Conservation (phyloP, 257 asterid genomes). For the Prunella vulgaris region DNA sequence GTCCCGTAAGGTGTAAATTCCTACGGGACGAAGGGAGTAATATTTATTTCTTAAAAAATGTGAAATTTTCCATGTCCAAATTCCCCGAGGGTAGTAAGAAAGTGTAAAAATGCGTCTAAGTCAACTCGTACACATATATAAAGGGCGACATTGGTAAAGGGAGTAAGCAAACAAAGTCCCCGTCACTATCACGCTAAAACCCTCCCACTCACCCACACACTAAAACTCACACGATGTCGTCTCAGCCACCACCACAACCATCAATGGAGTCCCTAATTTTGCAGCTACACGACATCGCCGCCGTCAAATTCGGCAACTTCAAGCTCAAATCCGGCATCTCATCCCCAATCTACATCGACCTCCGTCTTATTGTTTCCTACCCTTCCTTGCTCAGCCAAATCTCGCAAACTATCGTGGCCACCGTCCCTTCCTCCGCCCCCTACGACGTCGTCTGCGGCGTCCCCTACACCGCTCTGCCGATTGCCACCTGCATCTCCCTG, state of each 20-base stretch:
- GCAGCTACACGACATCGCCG: conserved; percentile 86
- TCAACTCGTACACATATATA: not conserved
- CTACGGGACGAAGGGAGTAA: too few species aligned
- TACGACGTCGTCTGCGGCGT: conserved; percentile 92
- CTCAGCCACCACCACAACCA: conserved; percentile 25
- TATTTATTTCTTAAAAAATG: too few species aligned
- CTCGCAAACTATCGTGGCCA: conserved; percentile 53
- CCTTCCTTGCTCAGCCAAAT: conserved; percentile 75
- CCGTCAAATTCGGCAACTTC: conserved; percentile 94
- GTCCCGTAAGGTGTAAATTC: too few species aligned
- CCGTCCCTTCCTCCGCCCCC: conserved; percentile 52
- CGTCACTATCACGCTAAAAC: conserved; percentile 13
- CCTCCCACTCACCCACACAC: not conserved
- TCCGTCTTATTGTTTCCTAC: conserved; percentile 85
- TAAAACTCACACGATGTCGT: conserved; percentile 14
- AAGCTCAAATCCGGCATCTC: conserved; percentile 92
- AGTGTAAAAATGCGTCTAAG: too few species aligned
- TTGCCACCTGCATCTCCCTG: conserved; percentile 79
- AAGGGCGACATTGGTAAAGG: not conserved
- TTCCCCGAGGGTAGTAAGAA: too few species aligned
- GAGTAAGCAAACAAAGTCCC: not conserved
- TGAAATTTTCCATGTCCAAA: too few species aligned
- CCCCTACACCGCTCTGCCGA: conserved; percentile 95
- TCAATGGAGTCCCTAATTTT: conserved; percentile 71
- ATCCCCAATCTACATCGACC: conserved; percentile 96